These are phyloP conservation scores for Marvania coccoides DNA, from an alignment of 139 green algal genomes.

Conservation along the genomic window DNA sequence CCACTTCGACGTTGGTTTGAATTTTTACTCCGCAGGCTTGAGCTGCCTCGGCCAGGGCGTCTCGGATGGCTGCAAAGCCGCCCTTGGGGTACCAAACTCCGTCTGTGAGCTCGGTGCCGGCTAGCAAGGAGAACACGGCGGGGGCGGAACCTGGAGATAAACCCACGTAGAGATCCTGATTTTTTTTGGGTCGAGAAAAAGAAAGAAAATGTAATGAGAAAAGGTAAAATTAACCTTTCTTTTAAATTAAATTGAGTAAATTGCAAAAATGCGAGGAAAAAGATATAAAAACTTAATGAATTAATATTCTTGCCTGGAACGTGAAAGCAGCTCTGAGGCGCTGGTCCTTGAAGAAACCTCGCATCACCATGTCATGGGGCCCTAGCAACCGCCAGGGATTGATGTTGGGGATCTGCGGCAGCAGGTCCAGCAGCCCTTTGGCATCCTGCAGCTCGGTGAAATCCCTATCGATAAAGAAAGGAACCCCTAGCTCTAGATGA, in stretches of 20 bases:
- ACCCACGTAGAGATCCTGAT: slow-evolving; percentile 80
- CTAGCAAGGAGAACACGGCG: slow-evolving; percentile 73
- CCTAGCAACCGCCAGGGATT: slow-evolving; percentile 58
- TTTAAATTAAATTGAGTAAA: no score
- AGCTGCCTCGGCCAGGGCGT: slow-evolving; percentile 27
- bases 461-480: slow-evolving; percentile 72
- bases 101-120: slow-evolving; percentile 80
- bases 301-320: no score
- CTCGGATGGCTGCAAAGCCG: slow-evolving; percentile 59
- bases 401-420: slow-evolving; percentile 52
- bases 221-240: no score
- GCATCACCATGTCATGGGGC: slow-evolving; percentile 51
- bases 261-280: no score
- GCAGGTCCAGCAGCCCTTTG: slow-evolving; percentile 31
- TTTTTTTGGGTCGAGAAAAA: no score
- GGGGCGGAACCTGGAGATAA: slow-evolving; percentile 71
- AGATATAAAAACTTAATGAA: no score
- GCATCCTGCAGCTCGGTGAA: slow-evolving; percentile 44
- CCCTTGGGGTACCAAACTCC: slow-evolving; percentile 76
- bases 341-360: slow-evolving; percentile 52
- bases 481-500: slow-evolving; percentile 44
- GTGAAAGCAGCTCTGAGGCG: slow-evolving; percentile 61
- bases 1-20: slow-evolving; percentile 25
- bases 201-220: no score
- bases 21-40: slow-evolving; percentile 40